These are phyloP conservation scores for Sphagnum fallax DNA, from an alignment of 228 moss, liverwort and hornwort genomes.

Conservation along the genomic window DNA sequence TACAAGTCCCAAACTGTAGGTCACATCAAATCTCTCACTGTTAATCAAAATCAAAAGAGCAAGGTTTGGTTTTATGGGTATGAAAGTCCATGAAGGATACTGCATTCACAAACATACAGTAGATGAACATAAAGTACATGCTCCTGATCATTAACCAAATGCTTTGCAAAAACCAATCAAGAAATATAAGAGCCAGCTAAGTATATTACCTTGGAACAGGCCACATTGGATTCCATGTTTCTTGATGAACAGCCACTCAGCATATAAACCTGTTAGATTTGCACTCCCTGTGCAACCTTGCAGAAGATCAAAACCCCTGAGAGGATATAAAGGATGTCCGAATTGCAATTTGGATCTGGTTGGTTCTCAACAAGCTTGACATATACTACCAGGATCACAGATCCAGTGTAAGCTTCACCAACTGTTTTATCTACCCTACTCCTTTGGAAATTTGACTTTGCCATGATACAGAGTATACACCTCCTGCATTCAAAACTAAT, in stretches of 20 bases:
- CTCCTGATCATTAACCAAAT: not conserved
- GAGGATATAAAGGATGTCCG: too few relatives aligned
- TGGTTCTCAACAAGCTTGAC: too few relatives aligned
- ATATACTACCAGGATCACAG: too few relatives aligned
- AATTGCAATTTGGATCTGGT: too few relatives aligned
- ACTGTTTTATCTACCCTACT: slow-evolving; percentile 21
- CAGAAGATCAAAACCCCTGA: too few relatives aligned
- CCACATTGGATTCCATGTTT: slow-evolving; percentile 99
- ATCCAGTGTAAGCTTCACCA: too few relatives aligned
- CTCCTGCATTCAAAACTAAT: slow-evolving; percentile 35
- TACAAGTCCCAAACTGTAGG: too few relatives aligned
- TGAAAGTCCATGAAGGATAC: slow-evolving; percentile 89
- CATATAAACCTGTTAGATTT: not conserved
- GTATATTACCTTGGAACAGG: slow-evolving; percentile 80
- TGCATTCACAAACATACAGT: slow-evolving; percentile 32
- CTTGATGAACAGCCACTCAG: slow-evolving; percentile 80
- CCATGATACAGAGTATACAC: slow-evolving; percentile 72
- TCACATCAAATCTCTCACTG: too few relatives aligned
- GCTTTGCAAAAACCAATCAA: too few relatives aligned
- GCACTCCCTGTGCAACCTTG: too few relatives aligned
- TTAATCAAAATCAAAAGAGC: too few relatives aligned
- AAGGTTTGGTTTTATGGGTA: slow-evolving; percentile 11
- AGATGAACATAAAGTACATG: not conserved
- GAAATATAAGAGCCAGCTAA: too few relatives aligned
- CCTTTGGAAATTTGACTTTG: slow-evolving; percentile 96